These are phyloP conservation scores for Geoglossum cookeanum DNA, from an alignment of 2,329 filamentous ascomycete genomes.

Conservation along the genomic window DNA sequence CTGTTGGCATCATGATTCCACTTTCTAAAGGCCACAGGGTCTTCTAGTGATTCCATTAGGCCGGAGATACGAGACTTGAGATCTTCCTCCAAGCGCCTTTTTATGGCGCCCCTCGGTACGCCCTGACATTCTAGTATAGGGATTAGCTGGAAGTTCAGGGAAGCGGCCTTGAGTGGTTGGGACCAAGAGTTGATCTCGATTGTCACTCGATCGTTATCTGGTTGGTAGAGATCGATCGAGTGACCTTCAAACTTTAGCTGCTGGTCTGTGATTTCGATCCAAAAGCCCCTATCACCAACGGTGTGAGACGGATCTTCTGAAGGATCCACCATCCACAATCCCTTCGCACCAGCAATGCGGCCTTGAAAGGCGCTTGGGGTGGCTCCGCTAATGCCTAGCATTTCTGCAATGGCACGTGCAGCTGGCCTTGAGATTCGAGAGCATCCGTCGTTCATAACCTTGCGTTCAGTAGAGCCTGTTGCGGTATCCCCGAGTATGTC, in stretches of 20 bases:
- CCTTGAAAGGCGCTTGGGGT: slow-evolving; percentile 48
- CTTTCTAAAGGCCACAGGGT: background rate
- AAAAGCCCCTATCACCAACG: slow-evolving; percentile 24
- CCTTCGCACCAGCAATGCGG: slow-evolving; percentile 54
- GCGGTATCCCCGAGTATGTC: slow-evolving; percentile 18
- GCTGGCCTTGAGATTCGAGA: slow-evolving; percentile 42
- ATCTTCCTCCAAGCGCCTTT: background rate
- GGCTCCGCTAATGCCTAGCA: slow-evolving; percentile 29
- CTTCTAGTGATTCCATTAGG: slow-evolving; percentile 1
- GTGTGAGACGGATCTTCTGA: slow-evolving; percentile 16
- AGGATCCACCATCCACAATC: slow-evolving; percentile 49
- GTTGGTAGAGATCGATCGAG: slow-evolving; percentile 31
- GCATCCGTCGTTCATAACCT: slow-evolving; percentile 47
- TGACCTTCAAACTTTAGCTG: slow-evolving; percentile 49
- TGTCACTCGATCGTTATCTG: slow-evolving; percentile 23
- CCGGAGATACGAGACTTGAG: background rate
- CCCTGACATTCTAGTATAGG: slow-evolving; percentile 3
- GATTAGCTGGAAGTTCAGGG: slow-evolving; percentile 2
- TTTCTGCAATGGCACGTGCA: slow-evolving; percentile 31
- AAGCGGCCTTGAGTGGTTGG: background rate
- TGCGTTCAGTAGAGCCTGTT: slow-evolving; percentile 19
- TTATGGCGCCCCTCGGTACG: background rate
- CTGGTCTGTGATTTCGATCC: slow-evolving; percentile 46
- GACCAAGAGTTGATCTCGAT: slow-evolving; percentile 3
- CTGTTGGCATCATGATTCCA: slow-evolving; percentile 16